Evolutionary conservation across 805 yeast species (phyloP).

Genomic region (Saccharomyces paradoxus): DNA sequence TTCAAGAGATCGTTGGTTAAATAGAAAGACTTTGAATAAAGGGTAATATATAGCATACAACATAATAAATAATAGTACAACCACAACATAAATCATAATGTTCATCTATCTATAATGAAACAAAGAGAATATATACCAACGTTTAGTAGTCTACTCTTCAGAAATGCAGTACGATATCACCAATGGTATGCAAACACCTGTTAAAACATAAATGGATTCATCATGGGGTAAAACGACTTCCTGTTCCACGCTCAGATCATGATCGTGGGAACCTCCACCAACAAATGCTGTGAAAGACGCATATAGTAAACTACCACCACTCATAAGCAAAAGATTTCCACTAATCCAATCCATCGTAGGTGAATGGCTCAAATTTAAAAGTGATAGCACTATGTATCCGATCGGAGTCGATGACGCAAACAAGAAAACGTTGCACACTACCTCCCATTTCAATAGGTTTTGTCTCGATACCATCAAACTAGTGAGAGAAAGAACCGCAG

Average conservation of each 20-base stretch:
- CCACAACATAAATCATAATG: neutral
- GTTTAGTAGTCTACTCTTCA: conserved; percentile 6
- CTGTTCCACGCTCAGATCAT: neutral
- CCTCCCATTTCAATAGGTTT: conserved; percentile 31
- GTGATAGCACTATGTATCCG: conserved; percentile 24
- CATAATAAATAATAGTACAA: neutral
- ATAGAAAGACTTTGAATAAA: conserved; percentile 25
- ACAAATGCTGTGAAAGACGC: conserved; percentile 30
- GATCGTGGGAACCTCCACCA: conserved; percentile 13
- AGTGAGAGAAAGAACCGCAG: conserved; percentile 53
- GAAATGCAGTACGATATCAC: conserved; percentile 22
- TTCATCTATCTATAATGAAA: neutral
- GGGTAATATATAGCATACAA: conserved; percentile 9
- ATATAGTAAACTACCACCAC: conserved; percentile 31
- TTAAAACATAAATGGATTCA: conserved; percentile 18
- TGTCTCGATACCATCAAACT: conserved; percentile 40
- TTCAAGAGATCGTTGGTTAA: conserved; percentile 30
- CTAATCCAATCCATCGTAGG: conserved; percentile 26
- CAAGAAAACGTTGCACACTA: conserved; percentile 39
- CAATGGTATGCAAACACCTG: conserved; percentile 24
- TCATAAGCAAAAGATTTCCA: conserved; percentile 27
- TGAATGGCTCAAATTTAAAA: conserved; percentile 20
- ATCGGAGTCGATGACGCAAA: conserved; percentile 30
- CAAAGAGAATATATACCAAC: neutral
- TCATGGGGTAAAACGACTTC: conserved; percentile 2